These are phyloP conservation scores for Sisymbrium irio DNA, from an alignment of 345 rosid genomes.

Conservation along the genomic window DNA sequence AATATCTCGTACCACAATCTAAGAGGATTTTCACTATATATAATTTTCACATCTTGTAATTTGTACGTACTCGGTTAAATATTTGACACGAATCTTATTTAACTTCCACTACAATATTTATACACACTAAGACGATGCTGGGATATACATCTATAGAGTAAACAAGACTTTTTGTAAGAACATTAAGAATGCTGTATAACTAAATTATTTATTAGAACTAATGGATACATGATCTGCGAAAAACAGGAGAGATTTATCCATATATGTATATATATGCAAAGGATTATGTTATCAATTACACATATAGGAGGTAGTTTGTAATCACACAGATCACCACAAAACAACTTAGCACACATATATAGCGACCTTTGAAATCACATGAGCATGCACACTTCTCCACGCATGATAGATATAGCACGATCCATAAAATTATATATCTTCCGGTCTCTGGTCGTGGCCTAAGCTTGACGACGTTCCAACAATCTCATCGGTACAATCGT, in stretches of 20 bases:
- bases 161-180: not conserved
- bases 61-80: not conserved
- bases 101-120: not conserved
- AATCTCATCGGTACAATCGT: not conserved
- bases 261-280: not conserved
- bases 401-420: conserved; percentile 5
- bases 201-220: not conserved
- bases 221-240: not conserved
- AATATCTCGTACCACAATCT: not conserved
- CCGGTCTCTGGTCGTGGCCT: not conserved
- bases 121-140: not conserved
- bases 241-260: not conserved
- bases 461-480: conserved; percentile 26
- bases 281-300: conserved; percentile 5
- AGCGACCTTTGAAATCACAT: not conserved
- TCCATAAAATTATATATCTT: conserved; percentile 10
- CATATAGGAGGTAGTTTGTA: not conserved
- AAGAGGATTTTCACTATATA: not conserved
- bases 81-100: not conserved
- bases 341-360: conserved; percentile 7
- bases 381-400: not conserved
- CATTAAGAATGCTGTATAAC: not conserved
- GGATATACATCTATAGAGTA: not conserved
- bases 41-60: not conserved
- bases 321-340: conserved; percentile 16